These are phyloP conservation scores for Marasmius tenuissimus DNA, from an alignment of 1,284 basidiomycete genomes.

Conservation along the genomic window DNA sequence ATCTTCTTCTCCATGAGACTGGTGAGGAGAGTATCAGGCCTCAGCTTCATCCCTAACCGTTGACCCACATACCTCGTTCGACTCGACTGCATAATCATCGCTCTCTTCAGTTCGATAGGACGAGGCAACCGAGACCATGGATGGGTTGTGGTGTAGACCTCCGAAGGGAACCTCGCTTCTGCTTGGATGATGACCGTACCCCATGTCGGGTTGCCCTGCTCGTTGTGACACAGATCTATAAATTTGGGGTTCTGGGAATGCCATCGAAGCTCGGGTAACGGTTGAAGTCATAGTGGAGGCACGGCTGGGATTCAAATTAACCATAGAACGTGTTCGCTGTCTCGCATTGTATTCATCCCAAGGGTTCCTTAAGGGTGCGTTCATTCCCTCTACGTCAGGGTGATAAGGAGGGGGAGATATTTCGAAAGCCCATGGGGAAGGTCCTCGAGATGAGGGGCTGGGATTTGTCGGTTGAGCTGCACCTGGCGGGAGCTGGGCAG, in stretches of 20 bases:
- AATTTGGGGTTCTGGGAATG: conserved; percentile 55
- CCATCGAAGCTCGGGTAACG: conserved; percentile 20
- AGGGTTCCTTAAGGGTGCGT: not conserved
- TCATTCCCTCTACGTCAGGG: not conserved
- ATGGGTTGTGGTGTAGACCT: conserved; percentile 28
- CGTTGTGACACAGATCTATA: conserved; percentile 49
- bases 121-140: conserved; percentile 31
- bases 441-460: conserved; percentile 8
- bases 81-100: conserved; percentile 29
- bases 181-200: conserved; percentile 37
- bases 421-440: conserved; percentile 14
- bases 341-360: conserved; percentile 9
- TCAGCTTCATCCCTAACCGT: not conserved
- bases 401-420: conserved; percentile 11
- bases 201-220: conserved; percentile 21
- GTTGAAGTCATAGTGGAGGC: conserved; percentile 5
- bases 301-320: conserved; percentile 6
- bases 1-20: conserved; percentile 24
- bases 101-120: conserved; percentile 29
- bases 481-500: conserved; percentile 7
- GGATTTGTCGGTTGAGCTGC: conserved; percentile 9
- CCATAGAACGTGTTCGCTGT: conserved; percentile 9
- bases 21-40: conserved; percentile 9
- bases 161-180: conserved; percentile 37
- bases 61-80: conserved; percentile 26